Conservation (phyloP, 192 early-diverging fungal species). For the Coemansia sp. region DNA sequence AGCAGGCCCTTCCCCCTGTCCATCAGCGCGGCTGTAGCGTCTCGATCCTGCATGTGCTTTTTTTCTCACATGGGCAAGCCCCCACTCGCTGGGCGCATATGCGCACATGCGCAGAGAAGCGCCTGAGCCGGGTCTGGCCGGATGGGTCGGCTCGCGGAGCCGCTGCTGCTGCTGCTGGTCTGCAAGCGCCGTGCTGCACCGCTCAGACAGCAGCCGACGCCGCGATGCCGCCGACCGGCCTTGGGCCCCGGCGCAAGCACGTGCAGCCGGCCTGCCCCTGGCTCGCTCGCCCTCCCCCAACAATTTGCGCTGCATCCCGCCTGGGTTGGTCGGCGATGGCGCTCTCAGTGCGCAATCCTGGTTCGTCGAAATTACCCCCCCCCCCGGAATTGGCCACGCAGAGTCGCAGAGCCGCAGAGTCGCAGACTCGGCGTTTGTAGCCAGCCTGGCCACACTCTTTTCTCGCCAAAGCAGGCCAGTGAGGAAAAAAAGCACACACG, state of each 20-base stretch:
- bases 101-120: too few relatives aligned
- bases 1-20: too few relatives aligned
- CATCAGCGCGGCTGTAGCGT: neutral
- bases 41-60: neutral
- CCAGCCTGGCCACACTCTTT: neutral
- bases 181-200: too few relatives aligned
- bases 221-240: too few relatives aligned
- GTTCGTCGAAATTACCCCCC: neutral
- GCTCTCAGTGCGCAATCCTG: neutral
- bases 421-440: neutral
- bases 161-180: too few relatives aligned
- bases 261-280: too few relatives aligned
- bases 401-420: neutral
- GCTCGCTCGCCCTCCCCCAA: neutral
- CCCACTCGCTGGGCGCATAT: conserved; percentile 5
- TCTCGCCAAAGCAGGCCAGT: too few relatives aligned
- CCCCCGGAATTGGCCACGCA: neutral
- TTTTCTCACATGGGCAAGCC: neutral
- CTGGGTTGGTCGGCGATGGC: neutral
- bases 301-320: neutral
- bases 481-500: neutral
- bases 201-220: too few relatives aligned
- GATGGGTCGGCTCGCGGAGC: too few relatives aligned
- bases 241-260: too few relatives aligned
- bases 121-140: too few relatives aligned